Percentiles rank a stretch among this genome's conserved stretches.
phyloP scores from a whole-genome alignment of 1,284 basidiomycete species.

The Polyporus tsugae region DNA sequence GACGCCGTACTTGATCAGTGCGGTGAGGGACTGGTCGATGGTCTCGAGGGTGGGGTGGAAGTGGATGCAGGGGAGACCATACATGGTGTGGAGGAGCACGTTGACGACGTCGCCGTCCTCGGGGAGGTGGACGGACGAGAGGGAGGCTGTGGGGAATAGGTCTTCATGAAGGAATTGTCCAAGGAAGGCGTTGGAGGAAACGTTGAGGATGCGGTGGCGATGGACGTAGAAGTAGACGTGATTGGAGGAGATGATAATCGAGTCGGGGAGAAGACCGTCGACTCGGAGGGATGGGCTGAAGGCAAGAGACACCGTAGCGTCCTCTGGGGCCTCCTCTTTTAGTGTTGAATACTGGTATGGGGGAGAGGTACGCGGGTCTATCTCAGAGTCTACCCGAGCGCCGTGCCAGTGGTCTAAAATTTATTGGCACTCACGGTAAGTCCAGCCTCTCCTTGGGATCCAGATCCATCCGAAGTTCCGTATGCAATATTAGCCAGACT shows the following conservation, averaged over 20 bases:
- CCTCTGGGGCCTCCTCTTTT: conserved; percentile 11
- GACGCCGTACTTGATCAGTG: conserved; percentile 43
- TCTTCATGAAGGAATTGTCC: conserved; percentile 36
- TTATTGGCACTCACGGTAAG: conserved; percentile 11
- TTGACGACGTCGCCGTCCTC: conserved; percentile 45
- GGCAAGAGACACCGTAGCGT: conserved; percentile 67
- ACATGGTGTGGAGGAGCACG: conserved; percentile 47
- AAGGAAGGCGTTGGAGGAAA: conserved; percentile 46
- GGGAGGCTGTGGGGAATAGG: conserved; percentile 25
- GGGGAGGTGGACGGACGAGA: conserved; percentile 38
- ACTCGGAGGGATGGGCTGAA: conserved; percentile 72
- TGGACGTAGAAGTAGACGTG: conserved; percentile 67
- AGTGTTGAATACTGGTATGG: conserved; percentile 2
- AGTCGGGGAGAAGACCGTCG: conserved; percentile 59
- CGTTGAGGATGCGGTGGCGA: conserved; percentile 39
- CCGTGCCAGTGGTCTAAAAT: not conserved
- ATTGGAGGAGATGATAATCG: conserved; percentile 71
- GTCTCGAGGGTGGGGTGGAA: conserved; percentile 41
- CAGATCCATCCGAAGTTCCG: not conserved
- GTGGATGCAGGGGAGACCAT: conserved; percentile 41
- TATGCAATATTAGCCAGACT: not conserved
- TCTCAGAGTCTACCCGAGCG: not conserved
- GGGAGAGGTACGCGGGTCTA: not conserved
- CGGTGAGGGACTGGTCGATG: conserved; percentile 39
- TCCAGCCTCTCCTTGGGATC: not conserved